Evolutionary conservation across 1,284 basidiomycete genomes (phyloP).

Genomic region (Erythrobasidium hasegawianum): DNA sequence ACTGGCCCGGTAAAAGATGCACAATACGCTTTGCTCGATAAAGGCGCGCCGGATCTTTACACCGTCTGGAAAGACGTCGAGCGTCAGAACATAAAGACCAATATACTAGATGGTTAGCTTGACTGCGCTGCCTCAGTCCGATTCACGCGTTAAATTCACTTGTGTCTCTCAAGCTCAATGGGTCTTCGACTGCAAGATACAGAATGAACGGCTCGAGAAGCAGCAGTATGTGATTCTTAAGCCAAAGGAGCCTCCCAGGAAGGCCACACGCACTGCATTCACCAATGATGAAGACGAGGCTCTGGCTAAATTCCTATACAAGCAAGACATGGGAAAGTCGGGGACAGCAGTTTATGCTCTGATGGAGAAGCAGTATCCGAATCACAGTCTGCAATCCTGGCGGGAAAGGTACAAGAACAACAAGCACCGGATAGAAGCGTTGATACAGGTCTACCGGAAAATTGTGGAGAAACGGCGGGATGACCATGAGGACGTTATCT

Average conservation of each 20-base stretch:
- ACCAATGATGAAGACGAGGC: constrained; percentile 23
- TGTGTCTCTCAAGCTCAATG: too few species aligned
- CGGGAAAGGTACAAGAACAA: constrained; percentile 28
- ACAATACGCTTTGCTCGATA: constrained; percentile 28
- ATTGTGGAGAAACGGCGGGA: constrained; percentile 18
- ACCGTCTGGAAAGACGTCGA: constrained; percentile 9
- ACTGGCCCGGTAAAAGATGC: constrained; percentile 10
- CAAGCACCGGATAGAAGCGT: constrained; percentile 8
- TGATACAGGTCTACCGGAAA: constrained; percentile 7
- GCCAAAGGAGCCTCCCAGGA: constrained; percentile 10
- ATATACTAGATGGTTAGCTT: constrained; percentile 14
- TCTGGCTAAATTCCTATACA: constrained; percentile 18
- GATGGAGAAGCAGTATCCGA: constrained; percentile 4
- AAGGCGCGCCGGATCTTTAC: constrained; percentile 18
- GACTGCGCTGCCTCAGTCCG: neutral
- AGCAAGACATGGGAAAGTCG: constrained; percentile 4
- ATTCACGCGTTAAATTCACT: neutral
- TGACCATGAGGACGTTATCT: constrained; percentile 9
- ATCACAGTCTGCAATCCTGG: constrained; percentile 26
- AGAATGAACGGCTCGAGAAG: constrained; percentile 1
- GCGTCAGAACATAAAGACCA: constrained; percentile 13
- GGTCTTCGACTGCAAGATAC: constrained; percentile 19
- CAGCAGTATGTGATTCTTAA: constrained; percentile 10
- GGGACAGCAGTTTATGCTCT: constrained; percentile 13
- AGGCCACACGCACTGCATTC: constrained; percentile 27